Evolutionary conservation across 495 filamentous ascomycete genomes (phyloP), one percentile per base, ranked within the genome.

Genomic region (Penicillium crystallinum): DNA sequence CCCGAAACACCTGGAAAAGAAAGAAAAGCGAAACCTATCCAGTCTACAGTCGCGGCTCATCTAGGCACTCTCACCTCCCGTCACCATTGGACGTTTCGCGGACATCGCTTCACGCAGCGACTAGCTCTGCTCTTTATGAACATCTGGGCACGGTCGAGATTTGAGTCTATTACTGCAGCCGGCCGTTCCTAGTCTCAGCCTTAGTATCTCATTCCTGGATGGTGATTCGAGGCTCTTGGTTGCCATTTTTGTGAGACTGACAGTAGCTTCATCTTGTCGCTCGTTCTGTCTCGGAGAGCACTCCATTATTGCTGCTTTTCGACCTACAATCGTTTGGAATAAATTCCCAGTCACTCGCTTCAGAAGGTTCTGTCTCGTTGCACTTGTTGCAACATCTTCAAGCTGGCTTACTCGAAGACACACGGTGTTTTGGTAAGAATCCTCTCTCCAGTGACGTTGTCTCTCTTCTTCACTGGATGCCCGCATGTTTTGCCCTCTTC

Each of bases 321-420:
- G 53, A 61, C 67, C 59, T 66, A 54, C 66, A 55, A 57, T 72
- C 68, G 65, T 69, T 72, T 55, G 50, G 53, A 56, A 73, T 74
- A 73, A 71, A 72, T 76, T 71, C 69, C 47, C 71, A 69, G 71
- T 72, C 72, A 71, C 69, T 76, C 75, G 75, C 73, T 76, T 64
- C 64, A 66, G 56, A 55, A 51, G 55, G 61, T 71, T 64, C 67
- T 64, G 64, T 72, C 67, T 68, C 56, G 72, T 75, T 75, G 72
- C 72, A 75, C 59, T 61, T 57, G 58, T 65, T 72, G 71, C 73
- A 77, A 76, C 71, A 74, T 65, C 62, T 70, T 76, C 75, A 77
- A 77, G 61, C 75, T 77, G 75, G 75, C 75, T 73, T 76, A 74
- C 63, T 77, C 72, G 67, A 76, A 69, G 66, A 66, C 67, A 48